These are phyloP conservation scores for Leccinellum luteum DNA, from an alignment of 768 basidiomycete genomes.

Conservation along the genomic window DNA sequence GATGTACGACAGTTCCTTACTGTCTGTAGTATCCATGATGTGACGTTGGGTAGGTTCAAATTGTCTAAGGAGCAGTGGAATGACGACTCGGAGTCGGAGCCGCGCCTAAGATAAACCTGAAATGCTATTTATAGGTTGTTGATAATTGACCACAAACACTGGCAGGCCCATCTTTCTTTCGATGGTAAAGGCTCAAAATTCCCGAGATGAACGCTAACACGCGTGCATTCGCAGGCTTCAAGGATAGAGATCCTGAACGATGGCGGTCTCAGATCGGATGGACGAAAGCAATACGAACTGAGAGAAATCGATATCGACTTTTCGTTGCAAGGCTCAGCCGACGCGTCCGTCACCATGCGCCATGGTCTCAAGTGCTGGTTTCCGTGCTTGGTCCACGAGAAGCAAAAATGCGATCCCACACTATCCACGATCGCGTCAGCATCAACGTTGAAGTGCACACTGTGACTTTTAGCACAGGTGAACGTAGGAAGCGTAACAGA, in stretches of 20 bases:
- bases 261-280: slow-evolving; percentile 88
- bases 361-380: slow-evolving; percentile 87
- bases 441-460: slow-evolving; percentile 88
- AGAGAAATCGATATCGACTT: slow-evolving; percentile 80
- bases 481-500: slow-evolving; percentile 68
- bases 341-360: slow-evolving; percentile 79
- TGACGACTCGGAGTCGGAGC: neutral
- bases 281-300: slow-evolving; percentile 88
- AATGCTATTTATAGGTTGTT: too few species aligned
- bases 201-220: neutral
- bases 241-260: slow-evolving; percentile 77
- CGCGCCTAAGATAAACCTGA: neutral
- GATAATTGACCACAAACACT: neutral
- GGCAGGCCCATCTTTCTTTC: too few species aligned
- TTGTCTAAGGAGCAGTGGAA: too few species aligned
- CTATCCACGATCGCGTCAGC: slow-evolving; percentile 81
- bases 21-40: slow-evolving; percentile 1
- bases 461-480: slow-evolving; percentile 83
- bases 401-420: slow-evolving; percentile 74
- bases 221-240: slow-evolving; percentile 36
- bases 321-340: slow-evolving; percentile 68
- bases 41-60: neutral
- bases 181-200: slow-evolving; percentile 3
- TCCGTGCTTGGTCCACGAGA: slow-evolving; percentile 93
- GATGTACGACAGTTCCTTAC: slow-evolving; percentile 12